Evolutionary conservation across 2,329 filamentous ascomycete genomes (phyloP).

Genomic region (Aspergillus costaricaensis): DNA sequence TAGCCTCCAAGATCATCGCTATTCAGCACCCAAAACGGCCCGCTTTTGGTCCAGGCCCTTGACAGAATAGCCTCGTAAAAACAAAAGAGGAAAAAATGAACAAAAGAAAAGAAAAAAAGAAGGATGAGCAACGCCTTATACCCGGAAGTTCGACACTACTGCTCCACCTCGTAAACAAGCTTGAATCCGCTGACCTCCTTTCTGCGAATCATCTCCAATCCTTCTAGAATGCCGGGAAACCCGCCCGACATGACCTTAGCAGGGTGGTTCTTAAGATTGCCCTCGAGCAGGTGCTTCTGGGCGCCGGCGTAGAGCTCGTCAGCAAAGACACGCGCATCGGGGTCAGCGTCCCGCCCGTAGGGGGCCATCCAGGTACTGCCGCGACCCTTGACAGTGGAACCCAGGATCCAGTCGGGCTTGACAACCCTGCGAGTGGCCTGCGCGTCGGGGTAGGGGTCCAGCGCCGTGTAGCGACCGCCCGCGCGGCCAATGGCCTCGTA

Average conservation of each 20-base stretch:
- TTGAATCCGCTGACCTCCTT: not conserved
- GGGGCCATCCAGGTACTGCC: conserved; percentile 4
- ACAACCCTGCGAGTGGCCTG: conserved; percentile 1
- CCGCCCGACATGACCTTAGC: not conserved
- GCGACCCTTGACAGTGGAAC: not conserved
- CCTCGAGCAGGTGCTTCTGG: not conserved
- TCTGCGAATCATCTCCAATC: not conserved
- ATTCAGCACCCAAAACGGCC: too few relatives aligned
- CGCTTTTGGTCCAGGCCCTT: too few relatives aligned
- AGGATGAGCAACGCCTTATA: too few relatives aligned
- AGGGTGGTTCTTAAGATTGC: not conserved
- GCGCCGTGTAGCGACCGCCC: conserved; percentile 29
- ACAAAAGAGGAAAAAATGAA: too few relatives aligned
- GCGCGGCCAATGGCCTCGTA: conserved; percentile 38
- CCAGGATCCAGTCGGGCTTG: conserved; percentile 8
- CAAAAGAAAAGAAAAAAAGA: too few relatives aligned
- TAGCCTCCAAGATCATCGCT: too few relatives aligned
- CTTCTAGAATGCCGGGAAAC: not conserved
- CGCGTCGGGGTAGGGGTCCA: conserved; percentile 12
- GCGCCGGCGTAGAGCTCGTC: not conserved
- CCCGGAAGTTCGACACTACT: too few relatives aligned
- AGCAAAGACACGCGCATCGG: not conserved
- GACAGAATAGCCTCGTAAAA: too few relatives aligned
- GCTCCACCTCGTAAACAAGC: not conserved
- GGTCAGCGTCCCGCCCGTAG: not conserved